phyloP scores from a whole-genome alignment of 805 yeast genomes.

The Komagataella pseudopastoris region DNA sequence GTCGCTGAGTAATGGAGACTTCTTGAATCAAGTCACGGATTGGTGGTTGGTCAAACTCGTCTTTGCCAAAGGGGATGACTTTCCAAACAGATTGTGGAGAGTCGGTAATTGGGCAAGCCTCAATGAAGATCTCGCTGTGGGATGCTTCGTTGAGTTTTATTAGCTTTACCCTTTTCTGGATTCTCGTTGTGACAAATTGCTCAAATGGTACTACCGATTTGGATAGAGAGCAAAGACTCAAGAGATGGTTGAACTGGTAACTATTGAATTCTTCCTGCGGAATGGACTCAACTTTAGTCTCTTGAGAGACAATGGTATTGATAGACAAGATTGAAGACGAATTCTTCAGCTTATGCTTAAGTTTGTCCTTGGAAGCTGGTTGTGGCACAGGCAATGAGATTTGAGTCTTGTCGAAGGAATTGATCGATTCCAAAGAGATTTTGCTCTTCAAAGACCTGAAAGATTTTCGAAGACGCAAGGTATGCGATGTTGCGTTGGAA shows the following conservation, averaged over 20 bases:
- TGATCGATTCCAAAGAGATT: constrained; percentile 9
- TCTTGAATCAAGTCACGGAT: constrained; percentile 31
- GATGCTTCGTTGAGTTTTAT: constrained; percentile 32
- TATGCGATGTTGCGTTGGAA: constrained; percentile 2
- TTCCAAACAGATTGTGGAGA: constrained; percentile 26
- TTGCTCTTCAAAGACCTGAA: constrained; percentile 10
- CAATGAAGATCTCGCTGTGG: constrained; percentile 28
- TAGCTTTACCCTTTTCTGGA: constrained; percentile 10
- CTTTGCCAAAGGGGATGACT: constrained; percentile 38
- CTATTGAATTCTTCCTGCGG: constrained; percentile 21
- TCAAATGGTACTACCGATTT: constrained; percentile 16
- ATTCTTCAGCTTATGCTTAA: constrained; percentile 37
- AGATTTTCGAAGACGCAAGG: constrained; percentile 4
- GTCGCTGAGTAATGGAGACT: constrained; percentile 24
- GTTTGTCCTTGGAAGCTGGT: constrained; percentile 38
- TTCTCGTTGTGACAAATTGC: constrained; percentile 11
- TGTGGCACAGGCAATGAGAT: constrained; percentile 51
- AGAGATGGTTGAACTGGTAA: constrained; percentile 17
- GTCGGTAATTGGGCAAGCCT: constrained; percentile 11
- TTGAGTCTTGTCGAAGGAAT: constrained; percentile 19
- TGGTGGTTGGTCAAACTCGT: constrained; percentile 24
- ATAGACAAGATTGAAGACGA: constrained; percentile 34
- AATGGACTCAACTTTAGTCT: constrained; percentile 13
- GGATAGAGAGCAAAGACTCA: constrained; percentile 21
- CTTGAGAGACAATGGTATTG: constrained; percentile 13